A percentile compares a stretch with the other conserved stretches of the same genome.
These are phyloP conservation scores for Telopea speciosissima DNA, from an alignment of 177 flowering plant species.

Conservation along the genomic window DNA sequence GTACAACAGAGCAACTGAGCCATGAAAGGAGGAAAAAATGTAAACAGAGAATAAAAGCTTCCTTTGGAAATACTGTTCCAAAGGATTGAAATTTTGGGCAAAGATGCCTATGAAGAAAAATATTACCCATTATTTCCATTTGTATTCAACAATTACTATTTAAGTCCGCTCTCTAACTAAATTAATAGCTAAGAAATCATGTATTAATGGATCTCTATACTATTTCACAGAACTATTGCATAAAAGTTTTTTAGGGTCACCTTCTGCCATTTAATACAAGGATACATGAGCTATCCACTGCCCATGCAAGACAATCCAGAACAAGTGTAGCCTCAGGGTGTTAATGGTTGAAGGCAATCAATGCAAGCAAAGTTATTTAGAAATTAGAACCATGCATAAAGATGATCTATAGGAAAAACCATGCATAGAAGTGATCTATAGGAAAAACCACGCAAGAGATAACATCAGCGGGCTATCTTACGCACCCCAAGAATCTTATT, in stretches of 20 bases:
- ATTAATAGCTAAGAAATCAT: not conserved
- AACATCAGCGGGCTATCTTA: not conserved
- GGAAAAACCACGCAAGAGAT: not conserved
- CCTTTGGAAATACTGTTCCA: too few species aligned
- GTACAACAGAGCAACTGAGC: too few species aligned
- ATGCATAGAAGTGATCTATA: not conserved
- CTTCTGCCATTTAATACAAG: not conserved
- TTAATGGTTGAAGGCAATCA: not conserved
- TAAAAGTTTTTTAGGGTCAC: not conserved
- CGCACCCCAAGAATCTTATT: conserved; percentile 61
- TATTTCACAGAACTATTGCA: not conserved
- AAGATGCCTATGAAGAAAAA: too few species aligned
- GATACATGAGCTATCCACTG: not conserved
- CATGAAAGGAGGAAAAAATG: too few species aligned
- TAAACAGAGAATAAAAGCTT: too few species aligned
- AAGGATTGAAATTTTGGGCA: too few species aligned
- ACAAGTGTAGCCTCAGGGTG: not conserved
- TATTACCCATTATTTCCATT: too few species aligned
- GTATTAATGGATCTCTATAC: not conserved
- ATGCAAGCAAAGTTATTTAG: too few species aligned
- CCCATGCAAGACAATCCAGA: not conserved
- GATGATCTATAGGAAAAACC: too few species aligned
- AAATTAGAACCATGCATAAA: not conserved
- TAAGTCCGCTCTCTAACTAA: too few species aligned
- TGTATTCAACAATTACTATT: too few species aligned